These are phyloP conservation scores for Paramecium primaurelia DNA, from an alignment of 73 alveolate species.

Conservation along the genomic window DNA sequence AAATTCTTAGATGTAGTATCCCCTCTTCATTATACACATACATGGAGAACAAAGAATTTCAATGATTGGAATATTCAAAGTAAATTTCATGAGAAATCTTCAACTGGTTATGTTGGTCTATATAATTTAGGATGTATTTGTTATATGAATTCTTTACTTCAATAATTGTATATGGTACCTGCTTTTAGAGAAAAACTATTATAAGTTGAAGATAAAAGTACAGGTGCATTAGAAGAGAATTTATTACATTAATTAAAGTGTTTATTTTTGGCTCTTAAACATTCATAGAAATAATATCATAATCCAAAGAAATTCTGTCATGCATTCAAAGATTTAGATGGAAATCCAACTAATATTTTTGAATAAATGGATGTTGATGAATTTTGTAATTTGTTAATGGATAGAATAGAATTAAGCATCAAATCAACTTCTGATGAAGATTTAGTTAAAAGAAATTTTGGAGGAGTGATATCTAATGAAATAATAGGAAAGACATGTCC, in stretches of 20 bases:
- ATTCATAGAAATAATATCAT: constrained; percentile 77
- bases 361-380: constrained; percentile 78
- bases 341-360: constrained; percentile 75
- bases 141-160: constrained; percentile 52
- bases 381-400: constrained; percentile 74
- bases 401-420: constrained; percentile 75
- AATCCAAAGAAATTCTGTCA: constrained; percentile 85
- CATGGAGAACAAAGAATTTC: constrained; percentile 48
- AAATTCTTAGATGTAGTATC: background rate
- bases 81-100: constrained; percentile 57
- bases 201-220: constrained; percentile 3
- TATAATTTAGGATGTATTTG: constrained; percentile 63
- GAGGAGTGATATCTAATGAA: constrained; percentile 73
- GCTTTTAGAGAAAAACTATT: constrained; percentile 60
- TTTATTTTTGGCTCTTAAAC: constrained; percentile 52
- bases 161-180: constrained; percentile 48
- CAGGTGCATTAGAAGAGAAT: constrained; percentile 42
- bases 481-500: constrained; percentile 59
- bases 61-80: constrained; percentile 58
- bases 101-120: constrained; percentile 69
- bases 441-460: constrained; percentile 76
- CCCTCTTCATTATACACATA: constrained; percentile 4
- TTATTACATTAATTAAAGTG: constrained; percentile 47
- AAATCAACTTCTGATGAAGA: constrained; percentile 77
- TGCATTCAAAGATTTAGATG: constrained; percentile 88